phyloP scores from a whole-genome alignment of 257 asterid species.

The Capsicum pubescens region DNA sequence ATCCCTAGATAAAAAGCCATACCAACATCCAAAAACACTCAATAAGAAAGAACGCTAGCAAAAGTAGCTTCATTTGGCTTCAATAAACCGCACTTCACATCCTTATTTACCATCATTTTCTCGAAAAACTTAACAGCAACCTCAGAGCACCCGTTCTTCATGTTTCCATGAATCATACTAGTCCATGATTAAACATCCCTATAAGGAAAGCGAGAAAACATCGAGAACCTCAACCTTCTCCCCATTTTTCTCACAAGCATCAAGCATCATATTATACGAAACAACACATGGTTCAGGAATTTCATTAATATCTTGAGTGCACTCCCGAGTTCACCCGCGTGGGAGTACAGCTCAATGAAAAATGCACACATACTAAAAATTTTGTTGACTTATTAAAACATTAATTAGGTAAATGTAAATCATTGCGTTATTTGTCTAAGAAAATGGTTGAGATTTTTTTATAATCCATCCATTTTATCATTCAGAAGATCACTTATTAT shows the following conservation, averaged over 20 bases:
- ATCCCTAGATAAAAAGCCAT: conserved; percentile 63
- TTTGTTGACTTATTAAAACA: too few relatives aligned
- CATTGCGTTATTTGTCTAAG: too few relatives aligned
- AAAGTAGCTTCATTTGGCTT: conserved; percentile 88
- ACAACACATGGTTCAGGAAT: conserved; percentile 67
- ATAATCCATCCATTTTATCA: too few relatives aligned
- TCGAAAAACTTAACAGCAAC: conserved; percentile 59
- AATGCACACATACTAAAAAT: too few relatives aligned
- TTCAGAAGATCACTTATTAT: too few relatives aligned
- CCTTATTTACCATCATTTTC: conserved; percentile 66
- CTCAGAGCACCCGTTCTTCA: conserved; percentile 48
- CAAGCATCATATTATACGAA: conserved; percentile 73
- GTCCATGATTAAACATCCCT: conserved; percentile 38
- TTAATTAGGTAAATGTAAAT: too few relatives aligned
- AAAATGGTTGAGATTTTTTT: too few relatives aligned
- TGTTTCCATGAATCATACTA: conserved; percentile 29
- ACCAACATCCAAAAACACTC: conserved; percentile 57
- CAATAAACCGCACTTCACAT: conserved; percentile 46
- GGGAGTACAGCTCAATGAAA: too few relatives aligned
- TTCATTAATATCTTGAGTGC: too few relatives aligned
- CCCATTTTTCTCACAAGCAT: conserved; percentile 69
- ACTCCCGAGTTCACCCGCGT: too few relatives aligned
- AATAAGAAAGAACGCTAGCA: conserved; percentile 69
- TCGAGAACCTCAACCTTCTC: background rate
- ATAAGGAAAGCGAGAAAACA: too few relatives aligned